These are phyloP conservation scores for Deakozyma indianensis DNA, from an alignment of 805 yeast species.

Conservation along the genomic window DNA sequence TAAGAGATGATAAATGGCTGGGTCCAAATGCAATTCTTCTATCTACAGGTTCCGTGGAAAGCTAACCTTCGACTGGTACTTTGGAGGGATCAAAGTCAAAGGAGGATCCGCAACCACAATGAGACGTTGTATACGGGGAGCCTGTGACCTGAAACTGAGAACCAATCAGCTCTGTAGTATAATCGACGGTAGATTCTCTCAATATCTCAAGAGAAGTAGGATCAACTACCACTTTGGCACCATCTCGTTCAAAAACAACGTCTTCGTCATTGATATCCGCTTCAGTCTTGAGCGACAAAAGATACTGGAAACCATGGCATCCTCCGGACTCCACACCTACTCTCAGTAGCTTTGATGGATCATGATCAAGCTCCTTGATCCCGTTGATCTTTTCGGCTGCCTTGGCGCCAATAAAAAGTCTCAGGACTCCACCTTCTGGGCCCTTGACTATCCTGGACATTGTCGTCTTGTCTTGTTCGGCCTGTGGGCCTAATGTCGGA, in stretches of 20 bases:
- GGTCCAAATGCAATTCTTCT: background rate
- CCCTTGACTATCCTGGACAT: conserved; percentile 5
- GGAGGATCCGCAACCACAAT: conserved; percentile 76
- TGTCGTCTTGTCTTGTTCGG: background rate
- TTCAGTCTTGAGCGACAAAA: conserved; percentile 44
- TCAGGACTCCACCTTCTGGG: conserved; percentile 11
- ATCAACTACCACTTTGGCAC: conserved; percentile 66
- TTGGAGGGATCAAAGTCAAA: conserved; percentile 50
- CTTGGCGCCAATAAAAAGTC: conserved; percentile 10
- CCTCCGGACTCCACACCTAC: conserved; percentile 90
- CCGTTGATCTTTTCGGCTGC: conserved; percentile 31
- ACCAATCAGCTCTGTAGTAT: conserved; percentile 86
- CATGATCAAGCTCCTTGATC: conserved; percentile 38
- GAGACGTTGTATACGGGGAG: conserved; percentile 72
- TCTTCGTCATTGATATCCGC: conserved; percentile 22
- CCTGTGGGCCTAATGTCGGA: background rate
- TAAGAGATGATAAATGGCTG: background rate
- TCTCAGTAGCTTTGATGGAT: conserved; percentile 49
- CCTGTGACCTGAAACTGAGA: conserved; percentile 84
- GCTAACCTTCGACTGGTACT: background rate
- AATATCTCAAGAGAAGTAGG: conserved; percentile 65
- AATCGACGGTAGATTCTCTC: conserved; percentile 76
- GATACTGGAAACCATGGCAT: conserved; percentile 94
- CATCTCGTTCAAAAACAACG: conserved; percentile 48
- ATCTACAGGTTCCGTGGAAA: background rate